Evolutionary conservation across 148 eudicot species (phyloP), one percentile per base, ranked within the genome.

Genomic region (Chenopodium album): DNA sequence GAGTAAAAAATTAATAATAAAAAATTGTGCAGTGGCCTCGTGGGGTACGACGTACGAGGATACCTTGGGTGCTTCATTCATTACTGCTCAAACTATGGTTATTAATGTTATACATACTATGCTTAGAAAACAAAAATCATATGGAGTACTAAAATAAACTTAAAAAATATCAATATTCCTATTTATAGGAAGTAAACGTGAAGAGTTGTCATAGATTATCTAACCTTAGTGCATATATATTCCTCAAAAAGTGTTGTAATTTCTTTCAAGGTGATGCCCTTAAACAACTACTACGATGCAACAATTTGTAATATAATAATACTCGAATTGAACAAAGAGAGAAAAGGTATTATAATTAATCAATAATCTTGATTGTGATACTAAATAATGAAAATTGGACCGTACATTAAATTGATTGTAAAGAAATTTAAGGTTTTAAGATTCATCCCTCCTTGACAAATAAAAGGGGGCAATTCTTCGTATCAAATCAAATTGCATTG

Each of bases 181-280:
- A 75, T 81, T 23, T 81, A 74, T 81, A 75, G 83, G 66, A 81
- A 81, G 67, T 50, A 75, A 81, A 81, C 79, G 79, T 75, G 79
- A 47, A 75, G 50, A 56, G 73, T 31, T 66, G 66, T 75, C 79
- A 75, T 46, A 46, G 63, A 12, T 6, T 9, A 73, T 20, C 46
- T 26, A 81, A 63, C 47, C 48, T 46, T 37, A 5, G 34, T 64
- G 20, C 64, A 17, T 2, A 32, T 10, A 80, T 71, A 79, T 7
- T 70, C 76, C 76, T 74, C 20, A 14, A 74, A 46, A 71, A 29
- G 7, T n/a, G 9, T 65, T 23, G 2, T 4, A 9, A n/a, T 65
- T 65, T n/a, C 69, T 9, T 20, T 73, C 62, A 48, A 47, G 60
- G 11, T 73, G 76, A 47, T 47, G 32, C 59, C 20, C 26, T 26